A percentile compares a stretch with the other conserved stretches of the same genome.
Evolutionary conservation across 768 basidiomycete species (phyloP).

Genomic region (Lentinula raphanica): DNA sequence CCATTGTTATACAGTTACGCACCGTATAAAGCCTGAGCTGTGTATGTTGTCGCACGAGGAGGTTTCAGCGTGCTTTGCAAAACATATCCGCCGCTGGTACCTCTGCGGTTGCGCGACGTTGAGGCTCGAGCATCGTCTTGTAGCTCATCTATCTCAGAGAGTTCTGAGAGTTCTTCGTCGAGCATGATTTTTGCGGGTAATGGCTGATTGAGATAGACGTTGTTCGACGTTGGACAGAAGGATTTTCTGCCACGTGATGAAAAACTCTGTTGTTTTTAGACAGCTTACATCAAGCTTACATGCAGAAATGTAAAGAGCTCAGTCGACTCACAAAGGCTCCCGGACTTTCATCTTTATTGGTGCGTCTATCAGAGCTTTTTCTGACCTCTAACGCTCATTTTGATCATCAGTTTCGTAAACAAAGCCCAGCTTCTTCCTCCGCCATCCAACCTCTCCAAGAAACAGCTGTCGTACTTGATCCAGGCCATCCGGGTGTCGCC

Average conservation of each 20-base stretch:
- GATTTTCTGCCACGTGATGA: too few relatives aligned
- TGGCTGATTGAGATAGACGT: too few relatives aligned
- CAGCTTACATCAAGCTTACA: not conserved
- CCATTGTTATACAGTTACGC: conserved; percentile 3
- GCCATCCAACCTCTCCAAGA: not conserved
- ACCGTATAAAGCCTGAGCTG: conserved; percentile 59
- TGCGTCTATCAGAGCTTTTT: not conserved
- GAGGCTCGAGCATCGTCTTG: not conserved
- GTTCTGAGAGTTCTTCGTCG: not conserved
- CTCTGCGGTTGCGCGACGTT: not conserved
- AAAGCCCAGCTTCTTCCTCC: not conserved
- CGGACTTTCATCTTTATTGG: not conserved
- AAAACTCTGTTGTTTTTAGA: not conserved
- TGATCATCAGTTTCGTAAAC: not conserved
- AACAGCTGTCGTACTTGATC: not conserved
- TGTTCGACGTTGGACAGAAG: too few relatives aligned
- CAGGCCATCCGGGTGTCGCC: conserved; percentile 2
- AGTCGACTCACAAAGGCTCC: conserved; percentile 1
- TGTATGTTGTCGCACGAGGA: conserved; percentile 59
- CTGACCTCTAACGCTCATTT: not conserved
- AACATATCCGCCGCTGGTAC: conserved; percentile 15
- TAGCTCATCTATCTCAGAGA: conserved; percentile 6
- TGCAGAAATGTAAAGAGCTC: conserved; percentile 6
- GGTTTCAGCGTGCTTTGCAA: conserved; percentile 45
- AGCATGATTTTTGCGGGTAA: not conserved